phyloP scores from a whole-genome alignment of 2,329 filamentous ascomycete genomes.

The Pseudogymnoascus verrucosus region DNA sequence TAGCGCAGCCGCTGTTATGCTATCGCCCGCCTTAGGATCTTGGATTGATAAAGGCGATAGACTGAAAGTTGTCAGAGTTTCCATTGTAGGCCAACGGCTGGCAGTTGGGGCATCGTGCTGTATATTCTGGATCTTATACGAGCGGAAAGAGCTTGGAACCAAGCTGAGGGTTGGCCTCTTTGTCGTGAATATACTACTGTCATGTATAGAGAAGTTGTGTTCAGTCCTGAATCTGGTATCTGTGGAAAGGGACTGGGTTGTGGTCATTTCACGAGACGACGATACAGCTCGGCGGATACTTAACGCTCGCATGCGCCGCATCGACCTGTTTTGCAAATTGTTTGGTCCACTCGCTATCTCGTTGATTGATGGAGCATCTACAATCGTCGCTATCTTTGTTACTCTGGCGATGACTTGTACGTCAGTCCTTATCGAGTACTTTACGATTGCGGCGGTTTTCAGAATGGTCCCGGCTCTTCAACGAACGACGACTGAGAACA shows the following conservation, averaged over 20 bases:
- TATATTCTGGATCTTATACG: conserved; percentile 34
- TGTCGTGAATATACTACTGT: conserved; percentile 39
- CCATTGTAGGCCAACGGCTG: conserved; percentile 29
- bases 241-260: conserved; percentile 41
- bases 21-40: conserved; percentile 50
- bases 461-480: no score
- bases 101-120: conserved; percentile 32
- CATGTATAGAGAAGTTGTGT: conserved; percentile 45
- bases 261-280: conserved; percentile 15
- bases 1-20: conserved; percentile 46
- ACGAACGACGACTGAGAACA: no score
- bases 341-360: conserved; percentile 43
- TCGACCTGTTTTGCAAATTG: conserved; percentile 47
- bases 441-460: conserved; percentile 9
- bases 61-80: conserved; percentile 35
- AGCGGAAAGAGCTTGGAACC: conserved; percentile 11
- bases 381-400: conserved; percentile 38
- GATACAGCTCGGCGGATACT: conserved; percentile 27
- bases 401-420: conserved; percentile 41
- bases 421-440: conserved; percentile 32
- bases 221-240: conserved; percentile 36
- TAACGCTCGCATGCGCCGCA: conserved; percentile 46
- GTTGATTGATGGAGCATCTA: conserved; percentile 38
- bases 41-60: conserved; percentile 50
- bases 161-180: conserved; percentile 23